Percentiles rank a stretch among this genome's conserved stretches.
Conservation (phyloP, 2,329 filamentous ascomycete genomes). For the Aspergillus sp. region DNA sequence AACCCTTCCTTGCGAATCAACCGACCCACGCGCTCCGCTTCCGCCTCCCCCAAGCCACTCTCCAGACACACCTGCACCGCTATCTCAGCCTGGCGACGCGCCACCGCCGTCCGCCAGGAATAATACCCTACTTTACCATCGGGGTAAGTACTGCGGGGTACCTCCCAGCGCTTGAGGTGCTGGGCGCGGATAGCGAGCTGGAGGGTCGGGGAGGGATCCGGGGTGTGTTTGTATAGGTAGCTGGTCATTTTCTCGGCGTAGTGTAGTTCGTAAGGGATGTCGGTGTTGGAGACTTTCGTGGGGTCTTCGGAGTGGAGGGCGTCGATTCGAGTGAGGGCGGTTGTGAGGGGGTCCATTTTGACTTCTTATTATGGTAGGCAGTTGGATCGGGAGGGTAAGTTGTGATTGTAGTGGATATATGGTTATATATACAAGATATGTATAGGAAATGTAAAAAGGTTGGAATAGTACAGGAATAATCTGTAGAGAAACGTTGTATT, state of each 20-base stretch:
- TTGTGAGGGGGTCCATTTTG: constrained; percentile 37
- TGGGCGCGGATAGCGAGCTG: constrained; percentile 79
- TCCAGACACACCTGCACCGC: constrained; percentile 56
- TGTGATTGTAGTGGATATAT: background rate
- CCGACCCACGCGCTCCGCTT: constrained; percentile 65
- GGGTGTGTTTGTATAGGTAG: constrained; percentile 65
- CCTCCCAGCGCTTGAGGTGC: constrained; percentile 83
- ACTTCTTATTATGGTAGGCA: too few species aligned
- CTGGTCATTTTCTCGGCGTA: constrained; percentile 78
- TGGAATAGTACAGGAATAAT: background rate
- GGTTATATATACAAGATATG: background rate
- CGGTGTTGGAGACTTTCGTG: constrained; percentile 43
- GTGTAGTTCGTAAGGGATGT: constrained; percentile 74
- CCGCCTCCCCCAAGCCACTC: constrained; percentile 53
- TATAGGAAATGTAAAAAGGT: background rate
- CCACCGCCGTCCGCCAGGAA: constrained; percentile 73
- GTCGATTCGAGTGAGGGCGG: constrained; percentile 70
- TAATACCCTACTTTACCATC: constrained; percentile 76
- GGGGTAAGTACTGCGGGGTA: constrained; percentile 72
- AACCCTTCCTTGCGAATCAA: constrained; percentile 79
- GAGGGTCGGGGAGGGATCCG: constrained; percentile 66
- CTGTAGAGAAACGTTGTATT: too few species aligned
- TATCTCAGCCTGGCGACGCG: constrained; percentile 70
- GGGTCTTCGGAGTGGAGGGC: constrained; percentile 70
- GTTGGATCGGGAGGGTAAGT: background rate